phyloP scores from a whole-genome alignment of 208 protist genomes.

The Leishmania martiniquensis region DNA sequence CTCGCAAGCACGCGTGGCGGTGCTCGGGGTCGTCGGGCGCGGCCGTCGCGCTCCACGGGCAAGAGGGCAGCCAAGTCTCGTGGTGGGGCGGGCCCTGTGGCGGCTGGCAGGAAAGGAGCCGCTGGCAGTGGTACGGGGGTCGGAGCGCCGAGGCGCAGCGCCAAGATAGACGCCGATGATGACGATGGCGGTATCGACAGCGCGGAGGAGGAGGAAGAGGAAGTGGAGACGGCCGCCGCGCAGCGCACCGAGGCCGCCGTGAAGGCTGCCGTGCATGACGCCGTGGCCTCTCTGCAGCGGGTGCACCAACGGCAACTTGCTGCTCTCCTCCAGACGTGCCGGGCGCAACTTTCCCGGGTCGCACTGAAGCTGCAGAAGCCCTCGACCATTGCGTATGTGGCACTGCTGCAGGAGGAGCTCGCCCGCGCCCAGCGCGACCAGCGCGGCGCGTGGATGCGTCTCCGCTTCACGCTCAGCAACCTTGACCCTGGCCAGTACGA shows the following conservation, averaged over 20 bases:
- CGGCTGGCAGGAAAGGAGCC: neutral
- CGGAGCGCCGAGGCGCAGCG: neutral
- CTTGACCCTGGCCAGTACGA: slow-evolving; percentile 35
- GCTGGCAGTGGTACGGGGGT: neutral
- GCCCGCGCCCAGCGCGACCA: slow-evolving; percentile 28
- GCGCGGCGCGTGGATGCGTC: slow-evolving; percentile 32
- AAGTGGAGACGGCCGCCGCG: neutral
- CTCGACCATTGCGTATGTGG: slow-evolving; percentile 37
- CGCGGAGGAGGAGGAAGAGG: neutral
- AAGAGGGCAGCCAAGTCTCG: slow-evolving; percentile 4
- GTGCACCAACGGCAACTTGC: slow-evolving; percentile 17
- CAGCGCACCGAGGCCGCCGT: slow-evolving; percentile 19
- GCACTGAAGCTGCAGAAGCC: slow-evolving; percentile 50
- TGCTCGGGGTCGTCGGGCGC: neutral
- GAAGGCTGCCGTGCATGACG: slow-evolving; percentile 15
- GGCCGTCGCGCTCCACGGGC: neutral
- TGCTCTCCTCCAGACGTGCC: slow-evolving; percentile 16
- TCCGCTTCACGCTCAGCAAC: slow-evolving; percentile 40
- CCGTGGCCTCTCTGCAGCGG: slow-evolving; percentile 14
- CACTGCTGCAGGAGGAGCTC: slow-evolving; percentile 43
- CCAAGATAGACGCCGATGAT: neutral
- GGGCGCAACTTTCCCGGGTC: slow-evolving; percentile 33
- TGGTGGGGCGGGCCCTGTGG: neutral
- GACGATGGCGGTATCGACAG: too few relatives aligned
- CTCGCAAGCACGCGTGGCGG: neutral